Base-by-base conservation (phyloP, 495 filamentous ascomycete genomes). In the Penicillium riverlandense region DNA sequence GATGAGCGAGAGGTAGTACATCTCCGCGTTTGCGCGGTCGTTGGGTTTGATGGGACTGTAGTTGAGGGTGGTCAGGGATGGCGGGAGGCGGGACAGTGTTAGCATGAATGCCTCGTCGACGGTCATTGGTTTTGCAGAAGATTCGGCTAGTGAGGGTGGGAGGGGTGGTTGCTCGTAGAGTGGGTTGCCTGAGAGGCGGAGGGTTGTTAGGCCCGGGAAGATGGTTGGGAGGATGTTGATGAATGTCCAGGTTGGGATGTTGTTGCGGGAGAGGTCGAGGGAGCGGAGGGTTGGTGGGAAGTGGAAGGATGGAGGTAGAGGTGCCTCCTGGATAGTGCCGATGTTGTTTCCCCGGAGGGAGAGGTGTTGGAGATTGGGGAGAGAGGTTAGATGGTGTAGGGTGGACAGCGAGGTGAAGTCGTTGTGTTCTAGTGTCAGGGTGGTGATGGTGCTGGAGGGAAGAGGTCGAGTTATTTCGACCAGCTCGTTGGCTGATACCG, bases 1-100 rank as follows among this genome's bases (percentile, higher is more conserved):
- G 41, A 96, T 90, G 28, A 81, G 76, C 6, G 79, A 83, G 9
- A 97, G 78, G 58, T 97, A 98, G 63, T 90, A 98, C 55, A 90
- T 82, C 43, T 98, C 92, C 10, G 86, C 88, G 53, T 97, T 89
- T 37, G 74, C 71, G 13, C 92, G 79, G 49, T 96, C 90, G 35
- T 80, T 75, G 1, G 61, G 45, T 0, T 80, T 78, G 50, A 98
- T 85, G 4, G 66, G 71, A 54, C 80, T 84, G 61, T 84, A 94
- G 62, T 98, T 97, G 11, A 98, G 76, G 0, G 65, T 68, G 29
- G 76, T 74, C 10, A 94, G 75, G 7, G 62, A 62, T 3, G 79
- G 67, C 9, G 57, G 54, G 2, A 96, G 65, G 12, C 90, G 85
- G n/a, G 85, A 84, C 6, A 95, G 59, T 2, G 85, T 88, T 29